phyloP scores from a whole-genome alignment of 2,329 filamentous ascomycete genomes.

The Eurotiales sp. region DNA sequence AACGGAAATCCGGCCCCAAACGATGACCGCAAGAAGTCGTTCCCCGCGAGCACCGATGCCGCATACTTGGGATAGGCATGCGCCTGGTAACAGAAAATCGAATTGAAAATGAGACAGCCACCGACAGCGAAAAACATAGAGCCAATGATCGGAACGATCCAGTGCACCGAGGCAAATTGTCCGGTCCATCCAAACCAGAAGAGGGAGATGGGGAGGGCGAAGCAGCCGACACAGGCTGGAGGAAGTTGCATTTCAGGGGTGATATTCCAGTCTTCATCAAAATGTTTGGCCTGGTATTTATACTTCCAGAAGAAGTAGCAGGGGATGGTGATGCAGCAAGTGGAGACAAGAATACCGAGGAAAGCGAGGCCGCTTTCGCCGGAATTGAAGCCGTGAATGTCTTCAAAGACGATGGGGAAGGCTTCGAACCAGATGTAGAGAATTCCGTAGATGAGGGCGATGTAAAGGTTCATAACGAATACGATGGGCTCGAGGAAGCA shows the following conservation, averaged over 20 bases:
- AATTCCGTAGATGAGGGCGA: slow-evolving; percentile 54
- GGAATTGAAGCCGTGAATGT: slow-evolving; percentile 58
- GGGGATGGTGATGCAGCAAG: slow-evolving; percentile 49
- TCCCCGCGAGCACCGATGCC: too few species aligned
- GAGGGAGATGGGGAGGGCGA: slow-evolving; percentile 44
- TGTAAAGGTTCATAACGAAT: slow-evolving; percentile 61
- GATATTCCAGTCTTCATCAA: slow-evolving; percentile 51
- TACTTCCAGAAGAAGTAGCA: slow-evolving; percentile 45
- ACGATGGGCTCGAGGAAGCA: slow-evolving; percentile 62
- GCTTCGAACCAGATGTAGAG: slow-evolving; percentile 58
- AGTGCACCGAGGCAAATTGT: slow-evolving; percentile 37
- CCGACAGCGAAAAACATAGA: too few species aligned
- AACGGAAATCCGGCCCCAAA: too few species aligned
- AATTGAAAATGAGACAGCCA: background rate
- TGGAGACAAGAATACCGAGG: slow-evolving; percentile 62
- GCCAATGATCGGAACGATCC: slow-evolving; percentile 37
- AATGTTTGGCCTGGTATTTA: slow-evolving; percentile 48
- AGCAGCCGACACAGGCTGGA: slow-evolving; percentile 47
- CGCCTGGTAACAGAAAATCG: too few species aligned
- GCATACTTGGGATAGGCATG: too few species aligned
- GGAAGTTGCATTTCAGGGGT: slow-evolving; percentile 43
- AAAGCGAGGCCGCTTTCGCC: slow-evolving; percentile 39
- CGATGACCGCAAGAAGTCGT: too few species aligned
- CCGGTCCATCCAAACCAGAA: slow-evolving; percentile 51
- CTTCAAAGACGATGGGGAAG: slow-evolving; percentile 38